Conservation (phyloP, 2,329 filamentous ascomycete genomes). For the Colletotrichum endophyticum region DNA sequence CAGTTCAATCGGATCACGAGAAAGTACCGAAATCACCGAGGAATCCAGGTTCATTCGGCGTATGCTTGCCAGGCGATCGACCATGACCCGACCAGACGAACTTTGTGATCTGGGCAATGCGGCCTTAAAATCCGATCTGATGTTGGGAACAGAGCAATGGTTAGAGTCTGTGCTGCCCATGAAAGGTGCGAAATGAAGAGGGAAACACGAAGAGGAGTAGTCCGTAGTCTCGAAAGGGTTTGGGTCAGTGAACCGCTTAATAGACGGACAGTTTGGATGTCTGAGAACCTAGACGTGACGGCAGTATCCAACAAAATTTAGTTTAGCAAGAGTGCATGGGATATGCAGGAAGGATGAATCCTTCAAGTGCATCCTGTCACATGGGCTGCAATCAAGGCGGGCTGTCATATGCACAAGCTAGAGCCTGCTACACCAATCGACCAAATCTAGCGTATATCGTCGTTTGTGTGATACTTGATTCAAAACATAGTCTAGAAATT, state of each 20-base stretch:
- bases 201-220: background rate
- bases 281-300: background rate
- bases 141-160: background rate
- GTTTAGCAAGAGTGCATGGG: background rate
- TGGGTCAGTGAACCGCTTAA: background rate
- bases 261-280: background rate
- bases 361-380: background rate
- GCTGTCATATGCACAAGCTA: background rate
- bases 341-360: background rate
- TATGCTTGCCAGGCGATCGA: background rate
- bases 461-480: background rate
- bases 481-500: background rate
- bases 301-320: background rate
- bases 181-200: background rate
- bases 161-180: background rate
- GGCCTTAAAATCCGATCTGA: background rate
- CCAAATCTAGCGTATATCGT: background rate
- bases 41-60: background rate
- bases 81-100: background rate
- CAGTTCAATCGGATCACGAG: background rate
- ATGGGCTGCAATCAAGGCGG: background rate
- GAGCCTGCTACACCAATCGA: background rate
- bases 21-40: background rate
- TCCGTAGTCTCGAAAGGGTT: background rate
- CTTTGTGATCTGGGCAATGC: background rate